Evolutionary conservation across 2,329 filamentous ascomycete genomes (phyloP), one percentile per base, ranked within the genome.

Genomic region (Colletotrichum sp.): DNA sequence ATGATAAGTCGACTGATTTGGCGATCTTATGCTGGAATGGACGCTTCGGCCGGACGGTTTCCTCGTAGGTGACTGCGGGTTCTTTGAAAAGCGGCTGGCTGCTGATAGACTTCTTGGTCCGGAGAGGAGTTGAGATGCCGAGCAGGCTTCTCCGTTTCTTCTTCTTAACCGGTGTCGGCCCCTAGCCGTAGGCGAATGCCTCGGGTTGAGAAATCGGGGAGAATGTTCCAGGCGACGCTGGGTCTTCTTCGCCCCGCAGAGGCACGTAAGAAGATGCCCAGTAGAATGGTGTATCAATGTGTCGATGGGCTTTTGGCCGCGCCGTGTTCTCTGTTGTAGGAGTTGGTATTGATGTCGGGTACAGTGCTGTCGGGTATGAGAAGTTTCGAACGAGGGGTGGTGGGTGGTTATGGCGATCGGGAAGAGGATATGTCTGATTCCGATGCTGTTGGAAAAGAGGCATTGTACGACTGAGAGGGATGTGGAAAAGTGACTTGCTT

Each of bases 341-440:
- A 9, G 31, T 29, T 13, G 27, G 13, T 13, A n/a, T 15, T 33
- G 64, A 47, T n/a, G 64, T 15, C 54, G 69, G 21, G 38, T 55
- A 70, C 24, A 69, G 38, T n/a, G 55, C 58, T 16, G 74, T 75
- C 6, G 76, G 78, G 67, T 79, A 79, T 24, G 77, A 78, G 51
- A 78, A 78, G 66, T 79, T 80, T 24, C 76, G 75, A 57, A 76
- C 57, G 11, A 34, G 36, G 13, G 36, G 38, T 11, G 62, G 15
- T n/a, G 55, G 24, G n/a, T 64, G 12, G 8, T 55, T 47, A 36
- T 36, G 29, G 33, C 11, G 27, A 13, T 34, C 16, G 34, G 43
- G 43, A 33, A 59, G 18, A 63, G 55, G 29, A 27, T 58, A 24
- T 33, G 57, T 27, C 16, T 70, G 62, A n/a, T 72, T 74, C 7